Evolutionary conservation across 2,329 filamentous ascomycete species (phyloP), one percentile per base, ranked within the genome.

Genomic region (Diaporthe batatas): DNA sequence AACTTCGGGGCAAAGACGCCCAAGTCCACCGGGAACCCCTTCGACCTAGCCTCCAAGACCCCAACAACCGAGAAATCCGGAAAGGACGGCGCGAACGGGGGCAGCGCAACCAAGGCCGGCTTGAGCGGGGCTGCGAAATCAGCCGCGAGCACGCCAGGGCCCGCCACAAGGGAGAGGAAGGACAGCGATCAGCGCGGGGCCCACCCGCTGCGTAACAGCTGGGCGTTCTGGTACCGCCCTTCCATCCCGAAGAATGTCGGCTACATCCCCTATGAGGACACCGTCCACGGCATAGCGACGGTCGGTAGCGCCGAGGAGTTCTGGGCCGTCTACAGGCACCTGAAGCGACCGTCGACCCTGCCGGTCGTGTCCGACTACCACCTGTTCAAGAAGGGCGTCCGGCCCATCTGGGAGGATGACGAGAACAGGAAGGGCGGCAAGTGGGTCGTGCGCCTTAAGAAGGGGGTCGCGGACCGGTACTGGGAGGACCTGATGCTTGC

Each of bases 331-430:
- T 98, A 98, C 81, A 87, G 90, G 70, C 95, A 98, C 82, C 88
- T 99, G 62, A 97, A 97, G 85, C 91, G 93, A 36, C 96, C 97
- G 2, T 98, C 95, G 47, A 86, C 89, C 44, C 87, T 99, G 72
- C 96, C 96, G 8, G 92, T 96, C 6, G 96, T 98, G 39, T 98
- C 95, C 32, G 96, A 99, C 83, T 99, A 98, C 81, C 96, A 99
- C 82, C 92, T 99, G 74, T 99, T 99, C 87, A 97, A 96, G 84
- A 95, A 96, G 80, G 96, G 95, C 70, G 95, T 99, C 75, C 91
- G 96, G 74, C 96, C 96, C 29, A 96, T 99, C 78, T 99, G 96
- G 96, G 96, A 99, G 83, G 96, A 99, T 78, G 95, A 98, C 59
- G 94, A 97, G 81, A 99, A 99, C 85, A 96, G 94, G 83, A 93